Evolutionary conservation across 768 basidiomycete species (phyloP).

Genomic region (Lentinula boryana): DNA sequence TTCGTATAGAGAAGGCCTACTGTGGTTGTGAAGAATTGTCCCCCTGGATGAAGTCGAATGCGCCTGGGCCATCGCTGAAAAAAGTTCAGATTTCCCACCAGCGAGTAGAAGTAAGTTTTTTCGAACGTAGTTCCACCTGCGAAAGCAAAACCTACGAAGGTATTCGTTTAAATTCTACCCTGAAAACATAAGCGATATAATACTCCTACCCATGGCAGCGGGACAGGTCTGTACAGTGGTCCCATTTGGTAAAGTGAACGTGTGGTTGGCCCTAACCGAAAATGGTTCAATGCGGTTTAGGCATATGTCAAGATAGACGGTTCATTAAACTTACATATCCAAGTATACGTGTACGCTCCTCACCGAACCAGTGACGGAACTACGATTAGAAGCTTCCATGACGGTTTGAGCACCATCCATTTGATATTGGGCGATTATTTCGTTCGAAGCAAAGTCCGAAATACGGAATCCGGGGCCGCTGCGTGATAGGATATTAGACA

Average conservation of each 20-base stretch:
- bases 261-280: slow-evolving; percentile 48
- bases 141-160: slow-evolving; percentile 57
- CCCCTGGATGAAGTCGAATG: slow-evolving; percentile 74
- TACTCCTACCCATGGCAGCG: slow-evolving; percentile 61
- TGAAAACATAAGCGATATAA: background rate
- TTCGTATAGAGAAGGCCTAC: slow-evolving; percentile 26
- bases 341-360: slow-evolving; percentile 67
- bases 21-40: slow-evolving; percentile 53
- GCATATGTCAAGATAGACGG: background rate
- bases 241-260: slow-evolving; percentile 62
- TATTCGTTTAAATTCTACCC: background rate
- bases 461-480: slow-evolving; percentile 69
- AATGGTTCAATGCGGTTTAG: background rate
- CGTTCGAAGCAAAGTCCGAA: slow-evolving; percentile 73
- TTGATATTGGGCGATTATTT: slow-evolving; percentile 64
- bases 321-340: slow-evolving; percentile 48
- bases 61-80: slow-evolving; percentile 71
- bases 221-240: slow-evolving; percentile 67
- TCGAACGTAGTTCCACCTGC: slow-evolving; percentile 73
- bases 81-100: background rate
- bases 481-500: background rate
- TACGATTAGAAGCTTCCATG: slow-evolving; percentile 44
- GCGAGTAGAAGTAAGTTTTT: background rate
- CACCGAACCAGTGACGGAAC: slow-evolving; percentile 51
- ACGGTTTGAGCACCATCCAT: slow-evolving; percentile 62